A percentile compares a stretch with the other conserved stretches of the same genome.
These are phyloP conservation scores for Tetraselmis striata DNA, from an alignment of 139 green algal genomes.

Conservation along the genomic window DNA sequence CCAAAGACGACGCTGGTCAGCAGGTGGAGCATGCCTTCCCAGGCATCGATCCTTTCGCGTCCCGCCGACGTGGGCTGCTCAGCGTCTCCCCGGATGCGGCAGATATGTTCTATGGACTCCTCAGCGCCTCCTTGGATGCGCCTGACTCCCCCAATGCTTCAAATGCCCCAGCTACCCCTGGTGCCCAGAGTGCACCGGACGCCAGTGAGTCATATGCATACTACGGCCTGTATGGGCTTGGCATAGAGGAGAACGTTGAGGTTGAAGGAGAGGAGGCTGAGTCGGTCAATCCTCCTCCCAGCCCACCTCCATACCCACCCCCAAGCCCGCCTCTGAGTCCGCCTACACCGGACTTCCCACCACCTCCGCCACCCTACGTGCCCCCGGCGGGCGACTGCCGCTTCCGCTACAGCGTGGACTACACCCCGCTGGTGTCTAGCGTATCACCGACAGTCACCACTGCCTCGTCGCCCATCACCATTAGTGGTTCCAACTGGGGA, in stretches of 20 bases:
- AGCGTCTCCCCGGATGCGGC: background rate
- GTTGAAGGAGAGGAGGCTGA: too few species aligned
- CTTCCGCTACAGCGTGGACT: background rate
- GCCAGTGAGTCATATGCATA: too few species aligned
- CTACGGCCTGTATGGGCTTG: background rate
- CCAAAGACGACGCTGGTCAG: background rate
- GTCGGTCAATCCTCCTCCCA: background rate
- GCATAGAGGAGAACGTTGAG: too few species aligned
- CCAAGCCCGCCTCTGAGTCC: background rate
- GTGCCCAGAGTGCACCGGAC: too few species aligned
- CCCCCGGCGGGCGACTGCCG: background rate
- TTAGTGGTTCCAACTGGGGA: background rate
- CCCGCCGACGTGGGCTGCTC: background rate
- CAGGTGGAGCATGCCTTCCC: background rate
- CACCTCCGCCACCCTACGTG: background rate
- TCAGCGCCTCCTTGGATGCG: background rate
- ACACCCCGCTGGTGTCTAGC: background rate
- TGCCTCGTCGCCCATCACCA: background rate
- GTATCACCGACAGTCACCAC: background rate
- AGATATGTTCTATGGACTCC: background rate
- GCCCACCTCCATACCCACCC: background rate
- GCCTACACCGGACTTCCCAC: background rate
- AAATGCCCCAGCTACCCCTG: background rate
- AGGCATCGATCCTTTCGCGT: background rate
- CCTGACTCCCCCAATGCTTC: background rate